Percentiles rank a stretch among this genome's conserved stretches.
Evolutionary conservation across 257 asterid species (phyloP).

Genomic region (Gentiana macrophylla): DNA sequence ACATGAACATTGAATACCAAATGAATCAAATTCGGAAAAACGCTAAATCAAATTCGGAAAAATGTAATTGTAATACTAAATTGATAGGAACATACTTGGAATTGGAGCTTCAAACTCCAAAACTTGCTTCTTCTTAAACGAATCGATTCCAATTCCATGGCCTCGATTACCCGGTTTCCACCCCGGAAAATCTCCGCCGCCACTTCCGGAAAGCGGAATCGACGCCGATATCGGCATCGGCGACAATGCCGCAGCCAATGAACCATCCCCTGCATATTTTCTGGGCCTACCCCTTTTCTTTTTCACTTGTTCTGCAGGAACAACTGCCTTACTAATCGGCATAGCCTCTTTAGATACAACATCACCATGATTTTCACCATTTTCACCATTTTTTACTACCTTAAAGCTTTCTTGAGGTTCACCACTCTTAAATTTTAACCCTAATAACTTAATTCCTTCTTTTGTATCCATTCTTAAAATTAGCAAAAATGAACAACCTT

Average conservation of each 20-base stretch:
- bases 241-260: conserved; percentile 48
- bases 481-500: conserved; percentile 11
- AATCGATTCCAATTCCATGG: conserved; percentile 29
- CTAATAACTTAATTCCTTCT: conserved; percentile 47
- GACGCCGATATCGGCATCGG: conserved; percentile 99
- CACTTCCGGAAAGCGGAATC: conserved; percentile 55
- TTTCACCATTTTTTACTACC: conserved; percentile 46
- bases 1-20: too few species aligned
- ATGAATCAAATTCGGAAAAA: too few species aligned
- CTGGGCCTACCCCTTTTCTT: conserved; percentile 92
- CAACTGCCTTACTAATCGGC: conserved; percentile 19
- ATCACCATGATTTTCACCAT: conserved; percentile 32
- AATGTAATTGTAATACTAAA: too few species aligned
- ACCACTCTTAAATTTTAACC: conserved; percentile 38
- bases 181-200: conserved; percentile 31
- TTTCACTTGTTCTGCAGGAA: conserved; percentile 31
- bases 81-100: conserved; percentile 36
- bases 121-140: conserved; percentile 66
- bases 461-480: conserved; percentile 70
- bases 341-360: conserved; percentile 25
- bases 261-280: conserved; percentile 62
- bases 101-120: conserved; percentile 54
- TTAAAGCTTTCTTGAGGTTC: conserved; percentile 58
- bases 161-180: conserved; percentile 47
- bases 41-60: too few species aligned